These are phyloP conservation scores for Rhizomucor pusillus DNA, from an alignment of 371 early-diverging fungal genomes.

Conservation along the genomic window DNA sequence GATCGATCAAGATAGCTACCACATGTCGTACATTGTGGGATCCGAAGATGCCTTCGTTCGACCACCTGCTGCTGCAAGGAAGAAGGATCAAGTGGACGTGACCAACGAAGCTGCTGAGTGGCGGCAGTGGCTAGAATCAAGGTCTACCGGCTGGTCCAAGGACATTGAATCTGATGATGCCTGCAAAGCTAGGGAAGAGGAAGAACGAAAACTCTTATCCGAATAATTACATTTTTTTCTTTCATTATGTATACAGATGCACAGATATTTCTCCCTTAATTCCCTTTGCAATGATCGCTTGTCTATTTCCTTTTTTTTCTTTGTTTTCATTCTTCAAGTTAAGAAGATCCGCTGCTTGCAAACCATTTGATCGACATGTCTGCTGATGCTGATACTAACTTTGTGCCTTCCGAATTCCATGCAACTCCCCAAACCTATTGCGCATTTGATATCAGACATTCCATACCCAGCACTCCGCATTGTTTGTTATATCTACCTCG, in stretches of 20 bases:
- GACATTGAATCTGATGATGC: slow-evolving; percentile 22
- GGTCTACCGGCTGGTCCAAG: slow-evolving; percentile 30
- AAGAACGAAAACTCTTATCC: slow-evolving; percentile 18
- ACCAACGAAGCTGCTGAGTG: slow-evolving; percentile 6
- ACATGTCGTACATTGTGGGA: slow-evolving; percentile 50
- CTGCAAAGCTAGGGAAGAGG: slow-evolving; percentile 26
- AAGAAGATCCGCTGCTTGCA: slow-evolving; percentile 47
- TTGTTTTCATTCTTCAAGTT: background rate
- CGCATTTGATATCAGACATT: background rate
- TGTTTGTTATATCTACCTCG: slow-evolving; percentile 51
- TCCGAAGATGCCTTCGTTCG: slow-evolving; percentile 59
- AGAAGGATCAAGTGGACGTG: background rate
- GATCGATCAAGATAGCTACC: slow-evolving; percentile 72
- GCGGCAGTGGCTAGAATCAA: slow-evolving; percentile 24
- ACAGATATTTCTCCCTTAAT: background rate
- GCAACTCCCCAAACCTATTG: slow-evolving; percentile 73
- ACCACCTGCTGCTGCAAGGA: slow-evolving; percentile 17
- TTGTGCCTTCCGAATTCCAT: slow-evolving; percentile 76
- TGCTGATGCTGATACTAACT: slow-evolving; percentile 72
- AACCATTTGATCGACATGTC: slow-evolving; percentile 60
- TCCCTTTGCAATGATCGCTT: background rate
- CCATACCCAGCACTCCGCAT: too few relatives aligned
- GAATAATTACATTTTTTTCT: slow-evolving; percentile 3
- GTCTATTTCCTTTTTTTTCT: background rate
- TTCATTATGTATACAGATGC: too few relatives aligned